Base-by-base conservation (phyloP, 2,329 filamentous ascomycete species). In the Teratosphaeria nubilosa region DNA sequence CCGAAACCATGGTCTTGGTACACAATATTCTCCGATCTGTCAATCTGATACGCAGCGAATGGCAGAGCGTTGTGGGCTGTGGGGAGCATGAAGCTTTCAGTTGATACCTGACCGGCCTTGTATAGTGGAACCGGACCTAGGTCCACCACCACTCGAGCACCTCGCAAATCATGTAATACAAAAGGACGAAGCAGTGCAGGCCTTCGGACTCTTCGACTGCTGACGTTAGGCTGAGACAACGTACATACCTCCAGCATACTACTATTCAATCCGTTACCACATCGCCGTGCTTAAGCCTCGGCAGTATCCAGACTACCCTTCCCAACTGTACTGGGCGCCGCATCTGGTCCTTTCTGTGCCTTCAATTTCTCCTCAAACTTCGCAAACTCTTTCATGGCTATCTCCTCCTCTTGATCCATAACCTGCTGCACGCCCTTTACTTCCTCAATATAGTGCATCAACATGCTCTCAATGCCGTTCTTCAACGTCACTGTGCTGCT, bases 381-480 rank as follows among this genome's bases (percentile, higher is more conserved):
- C 64, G 87, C 89, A 76, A 99, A 97, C 70, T 97, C 92, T 66
- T 86, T 76, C 68, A 92, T 75, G 0, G 91, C 85, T 63, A 96
- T 82, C 73, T 95, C 90, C 72, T 97, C 94, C 75, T 96, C 94
- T 67, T 90, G 82, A 67, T 97, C 92, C 68, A 96, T 74, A 2
- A 96, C 87, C 73, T 97, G 92, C 63, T 90, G 84, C 50, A 99
- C 92, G 2, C 88, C 90, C 74, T 95, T 86, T 45, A 97, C 94
- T 73, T 97, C 94, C 73, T 96, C 91, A 64, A 97, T 96, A 84
- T 96, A 75, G 55, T 72, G 70, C 69, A 96, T 96, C 72, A 97
- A 74, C 94, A 99, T 97, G 64, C 89, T 90, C 80, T 99, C 94
- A 66, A 99, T 99, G 6, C 94, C 94, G 72, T 95, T 97, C 80